Percentiles rank a stretch among this genome's conserved stretches.
Evolutionary conservation across 179 eudicot genomes (phyloP).

Genomic region (Monotropa hypopitys): DNA sequence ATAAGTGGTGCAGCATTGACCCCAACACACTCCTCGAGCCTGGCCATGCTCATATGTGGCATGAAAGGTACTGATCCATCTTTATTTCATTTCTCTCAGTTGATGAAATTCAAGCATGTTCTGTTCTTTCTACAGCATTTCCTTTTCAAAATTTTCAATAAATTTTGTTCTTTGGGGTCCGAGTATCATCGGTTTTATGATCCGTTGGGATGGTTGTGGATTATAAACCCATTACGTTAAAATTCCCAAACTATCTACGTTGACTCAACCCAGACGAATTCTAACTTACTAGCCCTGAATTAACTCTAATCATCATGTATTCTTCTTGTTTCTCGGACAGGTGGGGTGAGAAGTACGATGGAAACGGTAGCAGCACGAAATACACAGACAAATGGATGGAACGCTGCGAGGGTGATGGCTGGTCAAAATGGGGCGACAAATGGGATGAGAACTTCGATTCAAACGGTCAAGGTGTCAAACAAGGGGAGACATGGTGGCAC

Average conservation of each 20-base stretch:
- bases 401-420: constrained; percentile 61
- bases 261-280: background rate
- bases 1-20: constrained; percentile 86
- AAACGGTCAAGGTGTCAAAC: constrained; percentile 56
- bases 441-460: constrained; percentile 76
- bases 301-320: background rate
- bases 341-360: constrained; percentile 92
- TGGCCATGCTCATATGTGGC: constrained; percentile 96
- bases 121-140: too few species aligned
- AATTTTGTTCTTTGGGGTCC: background rate
- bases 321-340: constrained; percentile 17
- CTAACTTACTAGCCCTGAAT: background rate
- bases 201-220: background rate
- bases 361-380: constrained; percentile 63
- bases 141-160: too few species aligned
- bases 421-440: constrained; percentile 96
- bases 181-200: too few species aligned
- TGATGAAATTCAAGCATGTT: too few species aligned
- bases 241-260: background rate
- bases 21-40: constrained; percentile 54
- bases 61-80: constrained; percentile 48
- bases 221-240: background rate
- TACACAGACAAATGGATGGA: constrained; percentile 98
- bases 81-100: too few species aligned
- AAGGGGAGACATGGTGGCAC: constrained; percentile 92